These are phyloP conservation scores for Lachancea sp. DNA, from an alignment of 805 yeast genomes.

Conservation along the genomic window DNA sequence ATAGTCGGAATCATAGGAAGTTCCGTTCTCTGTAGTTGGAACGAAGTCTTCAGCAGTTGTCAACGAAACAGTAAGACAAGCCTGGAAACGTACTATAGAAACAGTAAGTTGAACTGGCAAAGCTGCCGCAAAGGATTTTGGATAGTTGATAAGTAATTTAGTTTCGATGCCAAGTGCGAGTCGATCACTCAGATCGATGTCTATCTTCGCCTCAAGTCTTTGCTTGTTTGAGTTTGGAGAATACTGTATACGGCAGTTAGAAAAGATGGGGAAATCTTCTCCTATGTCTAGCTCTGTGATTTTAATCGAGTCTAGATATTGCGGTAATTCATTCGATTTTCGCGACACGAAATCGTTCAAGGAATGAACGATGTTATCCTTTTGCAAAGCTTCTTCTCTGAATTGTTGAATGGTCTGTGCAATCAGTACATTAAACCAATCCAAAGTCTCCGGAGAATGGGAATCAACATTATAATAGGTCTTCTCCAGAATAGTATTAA, in stretches of 20 bases:
- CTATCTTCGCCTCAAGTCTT: conserved; percentile 76
- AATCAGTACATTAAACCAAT: conserved; percentile 92
- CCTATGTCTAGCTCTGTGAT: conserved; percentile 88
- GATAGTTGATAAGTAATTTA: conserved; percentile 67
- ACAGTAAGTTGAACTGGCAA: conserved; percentile 81
- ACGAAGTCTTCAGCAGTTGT: conserved; percentile 35
- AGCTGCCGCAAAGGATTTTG: conserved; percentile 76
- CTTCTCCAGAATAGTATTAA: conserved; percentile 65
- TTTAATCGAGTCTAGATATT: conserved; percentile 67
- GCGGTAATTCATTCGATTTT: conserved; percentile 55
- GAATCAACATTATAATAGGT: conserved; percentile 86
- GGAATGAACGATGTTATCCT: conserved; percentile 79
- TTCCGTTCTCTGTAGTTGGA: conserved; percentile 13
- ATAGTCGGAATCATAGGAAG: conserved; percentile 13
- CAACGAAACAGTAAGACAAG: conserved; percentile 74
- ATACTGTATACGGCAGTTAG: conserved; percentile 78
- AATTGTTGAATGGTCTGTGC: conserved; percentile 87
- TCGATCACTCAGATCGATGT: conserved; percentile 83
- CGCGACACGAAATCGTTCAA: conserved; percentile 56
- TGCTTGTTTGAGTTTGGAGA: conserved; percentile 44
- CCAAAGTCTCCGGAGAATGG: conserved; percentile 85
- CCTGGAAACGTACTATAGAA: conserved; percentile 84
- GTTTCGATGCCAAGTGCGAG: conserved; percentile 83
- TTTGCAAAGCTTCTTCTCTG: conserved; percentile 78
- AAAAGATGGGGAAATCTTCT: conserved; percentile 89